Conservation (phyloP, 2,329 filamentous ascomycete genomes). For the Fusarium continuum region DNA sequence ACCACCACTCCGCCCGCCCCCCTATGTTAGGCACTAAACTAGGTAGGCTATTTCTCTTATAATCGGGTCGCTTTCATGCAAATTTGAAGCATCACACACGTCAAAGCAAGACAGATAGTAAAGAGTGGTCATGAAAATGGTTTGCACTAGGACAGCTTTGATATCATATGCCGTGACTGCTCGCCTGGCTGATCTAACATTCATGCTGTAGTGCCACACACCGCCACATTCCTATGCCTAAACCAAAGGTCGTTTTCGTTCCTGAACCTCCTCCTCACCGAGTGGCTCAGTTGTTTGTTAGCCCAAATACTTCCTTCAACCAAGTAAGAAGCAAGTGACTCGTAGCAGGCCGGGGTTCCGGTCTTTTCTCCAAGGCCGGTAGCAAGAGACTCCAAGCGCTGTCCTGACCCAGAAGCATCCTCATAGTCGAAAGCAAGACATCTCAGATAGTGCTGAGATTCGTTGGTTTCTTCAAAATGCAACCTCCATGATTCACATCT, state of each 20-base stretch:
- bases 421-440: not conserved
- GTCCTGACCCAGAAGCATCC: not conserved
- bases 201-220: not conserved
- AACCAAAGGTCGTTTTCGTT: conserved; percentile 7
- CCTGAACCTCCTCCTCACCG: conserved; percentile 43
- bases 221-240: conserved; percentile 4
- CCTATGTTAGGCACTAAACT: too few species aligned
- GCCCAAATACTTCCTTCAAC: not conserved
- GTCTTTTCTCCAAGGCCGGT: not conserved
- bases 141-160: conserved; percentile 1
- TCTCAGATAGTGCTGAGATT: not conserved
- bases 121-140: conserved; percentile 12
- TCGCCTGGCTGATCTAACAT: not conserved
- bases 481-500: not conserved
- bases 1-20: too few species aligned
- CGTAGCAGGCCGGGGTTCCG: not conserved
- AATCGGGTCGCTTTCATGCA: conserved; percentile 1
- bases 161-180: not conserved
- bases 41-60: not conserved
- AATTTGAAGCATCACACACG: not conserved
- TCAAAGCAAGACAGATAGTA: not conserved
- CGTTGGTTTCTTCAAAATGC: not conserved
- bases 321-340: conserved; percentile 1
- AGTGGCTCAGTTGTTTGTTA: conserved; percentile 28
- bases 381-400: not conserved